phyloP scores from a whole-genome alignment of 2,329 filamentous ascomycete species.

The Colletotrichum sp. region DNA sequence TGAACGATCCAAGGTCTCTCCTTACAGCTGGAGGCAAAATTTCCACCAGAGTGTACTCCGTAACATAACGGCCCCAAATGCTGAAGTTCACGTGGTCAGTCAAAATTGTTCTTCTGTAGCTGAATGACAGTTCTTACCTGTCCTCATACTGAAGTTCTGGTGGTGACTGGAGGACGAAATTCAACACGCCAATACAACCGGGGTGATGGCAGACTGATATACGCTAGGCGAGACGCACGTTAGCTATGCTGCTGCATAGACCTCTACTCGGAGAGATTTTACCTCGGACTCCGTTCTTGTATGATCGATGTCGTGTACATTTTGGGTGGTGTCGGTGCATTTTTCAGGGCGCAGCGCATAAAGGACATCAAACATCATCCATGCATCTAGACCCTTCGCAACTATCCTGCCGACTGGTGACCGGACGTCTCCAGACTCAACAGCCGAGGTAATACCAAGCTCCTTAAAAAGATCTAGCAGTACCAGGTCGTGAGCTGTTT shows the following conservation, averaged over 20 bases:
- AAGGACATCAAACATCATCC: not conserved
- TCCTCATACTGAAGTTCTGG: not conserved
- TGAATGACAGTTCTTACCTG: not conserved
- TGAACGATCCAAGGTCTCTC: not conserved
- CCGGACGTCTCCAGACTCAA: not conserved
- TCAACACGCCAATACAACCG: not conserved
- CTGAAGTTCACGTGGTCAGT: not conserved
- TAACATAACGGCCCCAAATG: not conserved
- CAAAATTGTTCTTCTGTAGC: not conserved
- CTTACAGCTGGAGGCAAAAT: not conserved
- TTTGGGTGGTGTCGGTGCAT: too few species aligned
- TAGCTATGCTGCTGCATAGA: not conserved
- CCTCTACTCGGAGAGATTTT: accelerated
- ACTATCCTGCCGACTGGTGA: not conserved
- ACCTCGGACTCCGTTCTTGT: not conserved
- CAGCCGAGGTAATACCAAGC: not conserved
- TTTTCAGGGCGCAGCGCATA: not conserved
- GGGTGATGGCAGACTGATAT: not conserved
- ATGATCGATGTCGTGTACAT: too few species aligned
- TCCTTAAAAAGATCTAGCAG: accelerated
- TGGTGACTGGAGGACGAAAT: not conserved
- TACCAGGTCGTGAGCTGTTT: not conserved
- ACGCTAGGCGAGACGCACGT: not conserved
- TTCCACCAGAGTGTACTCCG: not conserved
- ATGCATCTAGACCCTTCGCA: not conserved